phyloP scores from a whole-genome alignment of 805 yeast genomes.

The Candida maris region DNA sequence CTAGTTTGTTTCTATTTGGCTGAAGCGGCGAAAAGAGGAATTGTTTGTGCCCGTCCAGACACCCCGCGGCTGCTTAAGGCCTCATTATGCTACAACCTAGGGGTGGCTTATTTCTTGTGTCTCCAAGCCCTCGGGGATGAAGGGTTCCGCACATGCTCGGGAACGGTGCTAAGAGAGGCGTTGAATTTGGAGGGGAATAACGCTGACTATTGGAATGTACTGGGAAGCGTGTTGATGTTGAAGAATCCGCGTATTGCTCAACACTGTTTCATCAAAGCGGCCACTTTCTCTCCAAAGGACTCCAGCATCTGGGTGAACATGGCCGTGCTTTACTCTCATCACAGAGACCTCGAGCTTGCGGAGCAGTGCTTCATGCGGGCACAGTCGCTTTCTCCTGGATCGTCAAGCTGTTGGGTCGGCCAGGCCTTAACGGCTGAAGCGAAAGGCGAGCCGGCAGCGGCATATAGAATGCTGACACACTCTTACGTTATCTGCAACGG shows the following conservation, averaged over 20 bases:
- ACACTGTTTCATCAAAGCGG: conserved; percentile 87
- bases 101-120: conserved; percentile 55
- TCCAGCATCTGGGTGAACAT: conserved; percentile 75
- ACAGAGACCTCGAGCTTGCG: conserved; percentile 70
- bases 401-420: conserved; percentile 78
- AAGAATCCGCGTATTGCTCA: conserved; percentile 74
- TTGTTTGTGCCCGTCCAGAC: conserved; percentile 33
- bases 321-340: conserved; percentile 68
- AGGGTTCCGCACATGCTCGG: conserved; percentile 46
- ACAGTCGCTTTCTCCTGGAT: conserved; percentile 78
- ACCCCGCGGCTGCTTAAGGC: conserved; percentile 50
- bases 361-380: conserved; percentile 67
- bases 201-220: conserved; percentile 72
- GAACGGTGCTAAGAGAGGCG: conserved; percentile 58
- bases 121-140: conserved; percentile 26
- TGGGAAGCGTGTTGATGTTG: conserved; percentile 72
- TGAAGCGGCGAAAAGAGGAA: conserved; percentile 45
- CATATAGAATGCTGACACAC: conserved; percentile 66
- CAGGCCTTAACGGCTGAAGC: conserved; percentile 63
- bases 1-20: conserved; percentile 34
- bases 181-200: conserved; percentile 69
- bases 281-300: conserved; percentile 64
- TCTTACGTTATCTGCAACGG: conserved; percentile 78
- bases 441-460: conserved; percentile 45
- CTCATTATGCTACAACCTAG: conserved; percentile 62